A percentile compares a stretch with the other conserved stretches of the same genome.
Conservation (phyloP, 1,284 basidiomycete genomes). For the Pyrrhoderma noxium region DNA sequence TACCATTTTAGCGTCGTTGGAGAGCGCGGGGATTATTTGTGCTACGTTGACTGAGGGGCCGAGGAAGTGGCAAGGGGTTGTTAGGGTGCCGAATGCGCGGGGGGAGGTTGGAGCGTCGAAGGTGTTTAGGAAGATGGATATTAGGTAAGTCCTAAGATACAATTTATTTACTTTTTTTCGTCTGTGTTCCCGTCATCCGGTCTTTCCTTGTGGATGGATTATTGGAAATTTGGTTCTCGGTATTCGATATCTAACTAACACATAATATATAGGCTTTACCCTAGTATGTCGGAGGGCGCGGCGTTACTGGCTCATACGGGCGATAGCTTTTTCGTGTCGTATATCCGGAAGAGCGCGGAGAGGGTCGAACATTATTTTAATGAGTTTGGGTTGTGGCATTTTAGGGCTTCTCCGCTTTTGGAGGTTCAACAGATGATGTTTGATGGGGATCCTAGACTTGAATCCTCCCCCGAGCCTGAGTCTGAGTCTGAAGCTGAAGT, state of each 20-base stretch:
- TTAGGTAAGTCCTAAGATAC: too few relatives aligned
- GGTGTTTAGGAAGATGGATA: too few relatives aligned
- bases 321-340: conserved; percentile 24
- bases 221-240: too few relatives aligned
- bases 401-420: background rate
- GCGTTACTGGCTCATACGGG: conserved; percentile 26
- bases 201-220: too few relatives aligned
- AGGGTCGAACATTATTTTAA: conserved; percentile 23
- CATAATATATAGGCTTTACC: conserved; percentile 22
- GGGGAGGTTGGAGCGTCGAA: background rate
- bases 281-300: conserved; percentile 22
- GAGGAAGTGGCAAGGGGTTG: conserved; percentile 21
- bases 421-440: too few relatives aligned
- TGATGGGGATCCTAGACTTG: background rate
- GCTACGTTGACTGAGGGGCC: conserved; percentile 14
- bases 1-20: conserved; percentile 17
- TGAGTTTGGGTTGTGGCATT: conserved; percentile 28
- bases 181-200: too few relatives aligned
- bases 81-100: conserved; percentile 16
- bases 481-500: too few relatives aligned
- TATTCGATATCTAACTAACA: background rate
- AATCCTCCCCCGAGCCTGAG: too few relatives aligned
- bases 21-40: conserved; percentile 16
- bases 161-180: too few relatives aligned
- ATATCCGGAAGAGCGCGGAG: conserved; percentile 20